phyloP scores from a whole-genome alignment of 2,329 filamentous ascomycete genomes.

The Aspergillus latus region DNA sequence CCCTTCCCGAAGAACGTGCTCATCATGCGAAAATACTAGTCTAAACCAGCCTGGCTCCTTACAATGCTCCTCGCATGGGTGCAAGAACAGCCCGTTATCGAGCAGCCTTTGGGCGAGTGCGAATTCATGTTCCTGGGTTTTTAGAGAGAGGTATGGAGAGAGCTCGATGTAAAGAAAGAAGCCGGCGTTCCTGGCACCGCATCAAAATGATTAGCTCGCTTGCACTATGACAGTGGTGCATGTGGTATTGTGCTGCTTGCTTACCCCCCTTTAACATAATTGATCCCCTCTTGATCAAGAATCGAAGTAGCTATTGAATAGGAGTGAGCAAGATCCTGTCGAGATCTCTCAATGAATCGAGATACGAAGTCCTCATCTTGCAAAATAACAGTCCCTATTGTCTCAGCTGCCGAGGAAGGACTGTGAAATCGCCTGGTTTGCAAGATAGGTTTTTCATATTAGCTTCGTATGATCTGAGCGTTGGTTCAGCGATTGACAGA shows the following conservation, averaged over 20 bases:
- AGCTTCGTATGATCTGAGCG: neutral
- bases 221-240: neutral
- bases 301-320: conserved; percentile 34
- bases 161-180: conserved; percentile 50
- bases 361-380: conserved; percentile 39
- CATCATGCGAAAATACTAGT: conserved; percentile 50
- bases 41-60: conserved; percentile 55
- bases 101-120: conserved; percentile 46
- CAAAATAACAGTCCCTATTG: conserved; percentile 32
- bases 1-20: conserved; percentile 38
- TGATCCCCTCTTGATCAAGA: conserved; percentile 39
- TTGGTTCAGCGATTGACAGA: neutral
- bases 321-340: conserved; percentile 23
- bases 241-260: neutral
- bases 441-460: neutral
- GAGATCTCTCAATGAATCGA: conserved; percentile 28
- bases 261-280: conserved; percentile 37
- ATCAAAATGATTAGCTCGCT: neutral
- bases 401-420: conserved; percentile 28
- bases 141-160: conserved; percentile 41
- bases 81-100: conserved; percentile 52
- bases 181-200: conserved; percentile 39
- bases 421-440: conserved; percentile 28
- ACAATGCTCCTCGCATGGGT: conserved; percentile 48
- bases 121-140: conserved; percentile 42